phyloP scores from a whole-genome alignment of 352 stramenopile species.

The Thalassiosira mediterranea region DNA sequence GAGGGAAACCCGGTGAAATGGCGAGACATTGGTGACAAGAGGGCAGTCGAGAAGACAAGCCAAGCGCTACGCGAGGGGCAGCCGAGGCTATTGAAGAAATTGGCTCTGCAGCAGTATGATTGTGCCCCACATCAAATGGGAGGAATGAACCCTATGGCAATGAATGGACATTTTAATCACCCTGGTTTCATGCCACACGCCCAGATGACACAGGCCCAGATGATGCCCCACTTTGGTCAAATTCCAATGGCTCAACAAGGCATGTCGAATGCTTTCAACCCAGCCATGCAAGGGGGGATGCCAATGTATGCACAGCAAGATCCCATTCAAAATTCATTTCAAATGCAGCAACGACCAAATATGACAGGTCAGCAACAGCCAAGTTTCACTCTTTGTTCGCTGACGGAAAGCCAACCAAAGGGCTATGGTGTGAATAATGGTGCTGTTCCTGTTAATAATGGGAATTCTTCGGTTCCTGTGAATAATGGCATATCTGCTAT shows the following conservation, averaged over 20 bases:
- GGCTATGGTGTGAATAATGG: too few relatives aligned
- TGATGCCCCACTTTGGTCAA: not conserved
- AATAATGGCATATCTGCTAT: too few relatives aligned
- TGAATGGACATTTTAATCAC: not conserved
- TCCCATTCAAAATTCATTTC: not conserved
- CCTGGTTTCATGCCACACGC: not conserved
- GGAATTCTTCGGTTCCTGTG: too few relatives aligned
- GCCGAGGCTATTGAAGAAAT: slow-evolving; percentile 68
- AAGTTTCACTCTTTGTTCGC: not conserved
- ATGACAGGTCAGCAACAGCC: not conserved
- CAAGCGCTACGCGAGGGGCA: too few relatives aligned
- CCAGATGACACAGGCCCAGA: not conserved
- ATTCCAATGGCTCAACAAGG: not conserved
- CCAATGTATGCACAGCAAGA: not conserved
- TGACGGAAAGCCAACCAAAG: slow-evolving; percentile 11
- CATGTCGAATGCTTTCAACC: not conserved
- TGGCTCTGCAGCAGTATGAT: slow-evolving; percentile 4
- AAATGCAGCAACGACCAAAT: not conserved
- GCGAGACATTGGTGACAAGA: slow-evolving; percentile 82
- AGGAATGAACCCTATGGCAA: not conserved
- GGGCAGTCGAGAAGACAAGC: slow-evolving; percentile 81
- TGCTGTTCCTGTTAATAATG: too few relatives aligned
- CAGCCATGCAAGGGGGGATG: not conserved
- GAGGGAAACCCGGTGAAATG: slow-evolving; percentile 59
- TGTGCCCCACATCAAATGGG: not conserved